Conservation (phyloP, 148 eudicot genomes). For the Arctostaphylos glauca region DNA sequence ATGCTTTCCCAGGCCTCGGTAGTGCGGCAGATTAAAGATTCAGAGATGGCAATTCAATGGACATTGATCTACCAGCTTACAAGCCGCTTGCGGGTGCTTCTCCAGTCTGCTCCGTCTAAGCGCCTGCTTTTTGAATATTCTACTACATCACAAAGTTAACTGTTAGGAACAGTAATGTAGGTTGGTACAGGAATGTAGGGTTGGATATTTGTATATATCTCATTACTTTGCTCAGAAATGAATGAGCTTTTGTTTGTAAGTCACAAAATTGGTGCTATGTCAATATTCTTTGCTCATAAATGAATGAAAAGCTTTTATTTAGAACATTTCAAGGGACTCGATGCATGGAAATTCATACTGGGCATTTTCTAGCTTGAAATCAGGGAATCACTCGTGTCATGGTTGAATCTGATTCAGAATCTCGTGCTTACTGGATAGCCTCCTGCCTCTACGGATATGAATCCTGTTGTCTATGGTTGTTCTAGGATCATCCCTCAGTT, state of each 20-base stretch:
- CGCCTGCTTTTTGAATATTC: conserved; percentile 94
- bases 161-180: conserved; percentile 4
- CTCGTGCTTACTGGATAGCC: not conserved
- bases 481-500: not conserved
- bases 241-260: conserved; percentile 19
- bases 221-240: conserved; percentile 18
- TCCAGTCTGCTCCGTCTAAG: conserved; percentile 92
- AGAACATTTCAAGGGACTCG: not conserved
- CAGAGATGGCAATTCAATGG: conserved; percentile 99
- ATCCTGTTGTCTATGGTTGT: not conserved
- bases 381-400: not conserved
- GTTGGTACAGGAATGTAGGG: not conserved
- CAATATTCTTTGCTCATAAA: conserved; percentile 11
- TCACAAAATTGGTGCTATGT: not conserved
- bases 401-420: not conserved
- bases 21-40: conserved; percentile 96
- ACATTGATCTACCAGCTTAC: conserved; percentile 97
- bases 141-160: conserved; percentile 80
- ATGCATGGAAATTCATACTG: not conserved
- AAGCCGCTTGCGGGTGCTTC: conserved; percentile 85
- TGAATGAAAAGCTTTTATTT: not conserved
- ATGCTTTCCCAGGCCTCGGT: conserved; percentile 69
- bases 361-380: not conserved
- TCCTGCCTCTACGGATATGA: not conserved
- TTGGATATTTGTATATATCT: conserved; percentile 15